These are phyloP conservation scores for Solanum tarijense DNA, from an alignment of 257 asterid genomes.

Conservation along the genomic window DNA sequence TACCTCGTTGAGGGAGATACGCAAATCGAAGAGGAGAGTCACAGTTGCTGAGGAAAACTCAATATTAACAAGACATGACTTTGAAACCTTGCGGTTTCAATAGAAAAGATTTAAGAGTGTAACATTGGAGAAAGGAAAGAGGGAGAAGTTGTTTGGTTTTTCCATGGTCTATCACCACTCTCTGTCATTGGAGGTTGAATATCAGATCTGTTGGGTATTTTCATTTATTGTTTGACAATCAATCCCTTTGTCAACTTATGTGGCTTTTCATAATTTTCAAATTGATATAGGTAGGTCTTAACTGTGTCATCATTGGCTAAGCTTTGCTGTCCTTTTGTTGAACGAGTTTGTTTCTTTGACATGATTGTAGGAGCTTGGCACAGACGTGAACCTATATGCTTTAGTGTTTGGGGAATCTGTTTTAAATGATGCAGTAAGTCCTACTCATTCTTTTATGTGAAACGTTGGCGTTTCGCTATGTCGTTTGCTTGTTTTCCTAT, in stretches of 20 bases:
- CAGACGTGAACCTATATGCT: slow-evolving; percentile 90
- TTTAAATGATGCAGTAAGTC: slow-evolving; percentile 94
- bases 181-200: background rate
- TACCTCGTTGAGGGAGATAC: background rate
- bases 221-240: background rate
- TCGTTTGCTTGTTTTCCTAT: background rate
- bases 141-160: background rate
- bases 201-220: background rate
- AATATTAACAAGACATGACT: background rate
- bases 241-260: background rate
- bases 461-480: slow-evolving; percentile 1
- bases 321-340: background rate
- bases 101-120: background rate
- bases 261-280: background rate
- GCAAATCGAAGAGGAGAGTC: background rate
- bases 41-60: background rate
- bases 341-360: background rate
- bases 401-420: slow-evolving; percentile 99
- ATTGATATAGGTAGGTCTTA: background rate
- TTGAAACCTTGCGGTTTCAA: background rate
- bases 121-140: background rate
- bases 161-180: background rate
- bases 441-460: slow-evolving; percentile 3
- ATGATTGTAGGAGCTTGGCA: slow-evolving; percentile 74
- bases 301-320: background rate